A percentile compares a stretch with the other conserved stretches of the same genome.
These are phyloP conservation scores for Pleurotus eryngii DNA, from an alignment of 768 basidiomycete species.

Conservation along the genomic window DNA sequence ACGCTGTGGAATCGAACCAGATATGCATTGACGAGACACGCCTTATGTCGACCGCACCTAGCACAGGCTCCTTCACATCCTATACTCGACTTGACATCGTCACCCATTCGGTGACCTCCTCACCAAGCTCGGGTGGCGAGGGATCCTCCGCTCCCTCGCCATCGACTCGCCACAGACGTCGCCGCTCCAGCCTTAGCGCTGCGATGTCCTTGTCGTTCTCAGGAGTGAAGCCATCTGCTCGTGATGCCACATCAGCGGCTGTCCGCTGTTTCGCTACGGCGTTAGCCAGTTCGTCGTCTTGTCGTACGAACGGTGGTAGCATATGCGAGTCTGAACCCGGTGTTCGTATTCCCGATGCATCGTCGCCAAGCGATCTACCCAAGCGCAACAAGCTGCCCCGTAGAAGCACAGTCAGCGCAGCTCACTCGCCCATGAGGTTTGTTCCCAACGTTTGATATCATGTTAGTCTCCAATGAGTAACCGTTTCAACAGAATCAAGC, in stretches of 20 bases:
- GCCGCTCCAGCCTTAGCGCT: constrained; percentile 4
- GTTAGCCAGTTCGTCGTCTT: not conserved
- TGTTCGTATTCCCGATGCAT: too few species aligned
- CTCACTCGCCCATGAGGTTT: constrained; percentile 2
- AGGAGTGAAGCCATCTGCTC: not conserved
- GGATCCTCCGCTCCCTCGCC: not conserved
- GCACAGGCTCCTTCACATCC: not conserved
- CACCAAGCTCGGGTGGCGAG: not conserved
- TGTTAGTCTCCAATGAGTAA: not conserved
- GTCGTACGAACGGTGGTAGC: not conserved
- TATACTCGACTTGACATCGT: not conserved
- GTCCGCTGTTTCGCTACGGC: not conserved
- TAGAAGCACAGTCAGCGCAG: constrained; percentile 1
- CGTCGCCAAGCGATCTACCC: not conserved
- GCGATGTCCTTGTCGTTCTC: constrained; percentile 1
- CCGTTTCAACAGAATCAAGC: not conserved
- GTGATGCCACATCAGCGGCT: constrained; percentile 2
- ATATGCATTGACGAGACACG: constrained; percentile 2
- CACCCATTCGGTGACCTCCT: not conserved
- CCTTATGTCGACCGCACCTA: not conserved
- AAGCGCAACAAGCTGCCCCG: not conserved
- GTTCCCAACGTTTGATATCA: not conserved
- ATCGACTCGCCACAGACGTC: constrained; percentile 5
- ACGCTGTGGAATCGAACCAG: not conserved
- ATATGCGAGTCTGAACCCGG: not conserved